Conservation (phyloP, 1,284 basidiomycete genomes). For the Cutaneotrichosporon curvatum region DNA sequence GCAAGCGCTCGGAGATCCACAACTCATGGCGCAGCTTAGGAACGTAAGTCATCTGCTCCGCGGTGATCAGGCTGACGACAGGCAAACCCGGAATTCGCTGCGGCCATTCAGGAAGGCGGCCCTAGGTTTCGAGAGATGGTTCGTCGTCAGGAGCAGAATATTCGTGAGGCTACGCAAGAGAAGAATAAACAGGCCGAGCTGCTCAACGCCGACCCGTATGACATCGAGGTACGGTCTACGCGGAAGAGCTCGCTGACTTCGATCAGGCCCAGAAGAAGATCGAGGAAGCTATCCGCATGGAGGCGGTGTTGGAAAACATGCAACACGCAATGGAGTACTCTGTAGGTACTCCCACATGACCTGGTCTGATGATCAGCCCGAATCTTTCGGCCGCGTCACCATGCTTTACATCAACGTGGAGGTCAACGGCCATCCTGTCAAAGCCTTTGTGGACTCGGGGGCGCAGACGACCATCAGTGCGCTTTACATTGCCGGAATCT, state of each 20-base stretch:
- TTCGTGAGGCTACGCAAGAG: constrained; percentile 53
- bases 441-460: constrained; percentile 96
- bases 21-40: constrained; percentile 66
- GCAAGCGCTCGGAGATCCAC: constrained; percentile 75
- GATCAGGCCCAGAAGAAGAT: constrained; percentile 69
- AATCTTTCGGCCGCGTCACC: constrained; percentile 85
- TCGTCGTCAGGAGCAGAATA: constrained; percentile 56
- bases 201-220: constrained; percentile 78
- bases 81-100: constrained; percentile 71
- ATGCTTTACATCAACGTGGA: constrained; percentile 84
- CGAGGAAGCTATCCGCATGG: constrained; percentile 85
- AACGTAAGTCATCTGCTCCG: constrained; percentile 49
- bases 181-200: constrained; percentile 58
- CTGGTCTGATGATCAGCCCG: constrained; percentile 58
- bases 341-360: constrained; percentile 41
- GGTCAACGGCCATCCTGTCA: constrained; percentile 82
- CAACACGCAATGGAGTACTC: constrained; percentile 85
- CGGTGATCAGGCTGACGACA: constrained; percentile 32
- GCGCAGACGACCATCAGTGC: constrained; percentile 93
- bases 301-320: constrained; percentile 85
- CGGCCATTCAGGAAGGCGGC: constrained; percentile 62
- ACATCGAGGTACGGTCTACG: constrained; percentile 60
- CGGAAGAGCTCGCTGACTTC: not conserved
- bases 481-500: constrained; percentile 32
- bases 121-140: constrained; percentile 67